Evolutionary conservation across 2,329 filamentous ascomycete genomes (phyloP).

Genomic region (Cephalotrichum gorgonifer): DNA sequence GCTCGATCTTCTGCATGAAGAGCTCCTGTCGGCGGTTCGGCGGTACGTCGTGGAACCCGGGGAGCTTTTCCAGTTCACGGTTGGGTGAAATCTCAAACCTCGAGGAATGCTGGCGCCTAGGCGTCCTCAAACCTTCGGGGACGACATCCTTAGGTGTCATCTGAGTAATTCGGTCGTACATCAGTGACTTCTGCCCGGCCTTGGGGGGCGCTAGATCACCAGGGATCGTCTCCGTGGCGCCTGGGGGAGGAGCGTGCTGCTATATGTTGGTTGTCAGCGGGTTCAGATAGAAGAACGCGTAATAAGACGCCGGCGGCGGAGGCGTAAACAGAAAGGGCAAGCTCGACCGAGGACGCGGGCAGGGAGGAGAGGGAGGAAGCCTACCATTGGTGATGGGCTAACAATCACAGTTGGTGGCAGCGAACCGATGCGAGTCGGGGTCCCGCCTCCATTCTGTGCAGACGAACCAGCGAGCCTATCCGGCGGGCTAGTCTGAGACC

Average conservation of each 20-base stretch:
- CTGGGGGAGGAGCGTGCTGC: constrained; percentile 84
- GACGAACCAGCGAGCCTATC: constrained; percentile 31
- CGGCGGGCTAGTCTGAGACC: constrained; percentile 18
- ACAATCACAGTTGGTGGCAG: constrained; percentile 85
- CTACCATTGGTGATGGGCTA: constrained; percentile 85
- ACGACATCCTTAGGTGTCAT: constrained; percentile 87
- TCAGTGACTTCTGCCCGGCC: constrained; percentile 75
- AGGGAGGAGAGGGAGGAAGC: constrained; percentile 20
- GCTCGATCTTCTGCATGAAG: constrained; percentile 99
- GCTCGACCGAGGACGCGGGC: background rate
- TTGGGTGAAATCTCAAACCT: constrained; percentile 97
- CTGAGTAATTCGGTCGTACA: constrained; percentile 82
- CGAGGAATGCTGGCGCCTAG: constrained; percentile 93
- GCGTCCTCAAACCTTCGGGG: constrained; percentile 87
- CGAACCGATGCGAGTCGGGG: constrained; percentile 51
- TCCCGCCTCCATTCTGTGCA: constrained; percentile 36
- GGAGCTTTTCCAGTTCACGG: constrained; percentile 90
- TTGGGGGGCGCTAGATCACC: constrained; percentile 93
- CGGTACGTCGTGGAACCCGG: constrained; percentile 94
- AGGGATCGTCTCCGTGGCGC: constrained; percentile 94
- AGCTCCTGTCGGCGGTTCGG: constrained; percentile 90
- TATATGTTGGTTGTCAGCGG: background rate
- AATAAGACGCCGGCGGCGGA: background rate
- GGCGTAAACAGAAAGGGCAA: background rate
- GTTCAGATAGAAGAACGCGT: constrained; percentile 2